Evolutionary conservation across 2,329 filamentous ascomycete species (phyloP).

Genomic region (Apiospora sp.): DNA sequence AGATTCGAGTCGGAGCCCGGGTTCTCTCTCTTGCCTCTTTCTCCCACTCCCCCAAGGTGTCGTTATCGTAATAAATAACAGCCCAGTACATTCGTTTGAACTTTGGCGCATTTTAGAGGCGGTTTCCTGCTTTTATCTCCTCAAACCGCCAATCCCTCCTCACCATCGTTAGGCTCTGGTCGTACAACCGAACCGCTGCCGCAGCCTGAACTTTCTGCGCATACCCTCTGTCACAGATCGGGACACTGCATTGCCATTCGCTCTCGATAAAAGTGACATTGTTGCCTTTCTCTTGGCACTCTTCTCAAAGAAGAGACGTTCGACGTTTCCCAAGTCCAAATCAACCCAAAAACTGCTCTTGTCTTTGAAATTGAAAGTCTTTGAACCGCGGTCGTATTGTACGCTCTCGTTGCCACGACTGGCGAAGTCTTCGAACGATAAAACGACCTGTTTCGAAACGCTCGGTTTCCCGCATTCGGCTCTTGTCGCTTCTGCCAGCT

Average conservation of each 20-base stretch:
- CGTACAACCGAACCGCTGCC: not conserved
- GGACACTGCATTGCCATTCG: conserved; percentile 5
- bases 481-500: conserved; percentile 12
- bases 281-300: not conserved
- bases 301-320: not conserved
- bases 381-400: not conserved
- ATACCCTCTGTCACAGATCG: not conserved
- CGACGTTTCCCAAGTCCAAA: not conserved
- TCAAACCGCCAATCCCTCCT: not conserved
- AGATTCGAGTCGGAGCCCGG: not conserved
- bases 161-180: conserved; percentile 17
- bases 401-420: conserved; percentile 9
- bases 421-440: not conserved
- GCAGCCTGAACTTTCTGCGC: conserved; percentile 8
- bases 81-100: conserved; percentile 11
- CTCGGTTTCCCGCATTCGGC: conserved; percentile 6
- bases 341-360: not conserved
- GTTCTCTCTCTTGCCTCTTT: not conserved
- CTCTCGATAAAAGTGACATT: conserved; percentile 3
- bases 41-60: conserved; percentile 11
- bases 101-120: not conserved
- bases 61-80: not conserved
- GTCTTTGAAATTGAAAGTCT: conserved; percentile 1
- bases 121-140: not conserved
- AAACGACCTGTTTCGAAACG: conserved; percentile 13